Base-by-base conservation (phyloP, 2,329 filamentous ascomycete genomes). In the Aspergillus jensenii region DNA sequence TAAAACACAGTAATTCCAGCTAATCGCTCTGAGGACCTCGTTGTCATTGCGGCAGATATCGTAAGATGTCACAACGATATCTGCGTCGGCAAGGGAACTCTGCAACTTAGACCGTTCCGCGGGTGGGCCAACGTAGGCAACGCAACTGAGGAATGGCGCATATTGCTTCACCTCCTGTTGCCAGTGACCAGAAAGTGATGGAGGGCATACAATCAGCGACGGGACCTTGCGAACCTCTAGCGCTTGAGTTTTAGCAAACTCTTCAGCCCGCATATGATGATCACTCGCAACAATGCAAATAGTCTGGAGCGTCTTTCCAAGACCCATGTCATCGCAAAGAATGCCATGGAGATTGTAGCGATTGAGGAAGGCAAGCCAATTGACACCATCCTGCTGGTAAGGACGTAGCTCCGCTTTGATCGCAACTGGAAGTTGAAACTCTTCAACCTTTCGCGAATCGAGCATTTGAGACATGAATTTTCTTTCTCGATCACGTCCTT, bases 251-350 rank as follows among this genome's bases (percentile, higher is more conserved):
- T 89, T 91, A 27, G 87, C 87, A 72, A 89, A 98, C 70, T 98
- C 92, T 70, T 97, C 91, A 0, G 91, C 91, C 60, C 95, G 88
- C 70, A 96, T 82, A 73, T 99, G 93, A 71, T 99, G 95, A 72
- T 99, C 95, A 76, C 93, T 98, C 9, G 95, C 93, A 44, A 99
- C 93, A 68, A 99, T 99, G 75, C 95, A 99, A 21, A 99, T 85
- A 0, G 96, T 99, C 74, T 99, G 95, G 11, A 99, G 79, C 1
- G 95, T 99, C 79, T 99, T 99, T 50, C 95, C 95, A 27, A 99
- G 89, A 69, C 95, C 95, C 95, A 99, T 99, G 74, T 99, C 95
- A 70, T 99, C 95, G 72, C 95, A 99, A 59, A 99, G 90, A 74
- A 99, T 97, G 49, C 95, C 95, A 67, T 99, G 96, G 1, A 99